Base-by-base conservation (phyloP, 2,329 filamentous ascomycete species). In the Colletotrichum costaricense region DNA sequence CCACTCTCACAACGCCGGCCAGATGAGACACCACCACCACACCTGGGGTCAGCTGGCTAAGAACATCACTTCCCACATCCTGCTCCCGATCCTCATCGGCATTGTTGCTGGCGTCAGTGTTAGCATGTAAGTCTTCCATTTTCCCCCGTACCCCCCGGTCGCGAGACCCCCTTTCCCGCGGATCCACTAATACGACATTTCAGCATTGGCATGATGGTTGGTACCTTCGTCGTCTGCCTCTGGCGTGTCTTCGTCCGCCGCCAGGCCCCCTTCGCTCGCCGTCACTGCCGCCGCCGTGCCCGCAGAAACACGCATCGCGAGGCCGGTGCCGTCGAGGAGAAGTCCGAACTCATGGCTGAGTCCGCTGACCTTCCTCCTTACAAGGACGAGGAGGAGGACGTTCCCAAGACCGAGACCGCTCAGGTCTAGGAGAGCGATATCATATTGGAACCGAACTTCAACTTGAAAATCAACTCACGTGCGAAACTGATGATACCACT, bases 1-100 rank as follows among this genome's bases (percentile, higher is more conserved):
- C 69, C 78, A 78, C 63, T 78, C 78, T 67, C 77, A 73, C 71
- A 74, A 72, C 79, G 77, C 72, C 79, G 60, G 82, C 70, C 80
- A 81, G 42, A 59, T 73, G 16, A 70, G 66, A 59, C 63, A 73
- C 30, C 78, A 76, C 73, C 75, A 81, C 66, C 79, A 81, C 76
- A 79, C 77, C 68, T 88, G 88, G 82, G 80, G 84, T 66, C 82
- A 85, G 73, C 81, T 91, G 30, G 76, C 91, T 59, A 85, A 86
- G 78, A 88, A 88, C 77, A 85, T 93, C 63, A 85, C 88, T 75
- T 85, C 90, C 49, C 90, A 92, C 74, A 87, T 95, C 57, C 80
- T 94, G 60, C 85, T 94, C 52, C 93, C 93, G 2, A 86, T 94
- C 66, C 83, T 93, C 65, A 87, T 94, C 75, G 93, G 93, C 72